Evolutionary conservation across 345 rosid species (phyloP), one percentile per base, ranked within the genome.

Genomic region (Salix koriyanagi): DNA sequence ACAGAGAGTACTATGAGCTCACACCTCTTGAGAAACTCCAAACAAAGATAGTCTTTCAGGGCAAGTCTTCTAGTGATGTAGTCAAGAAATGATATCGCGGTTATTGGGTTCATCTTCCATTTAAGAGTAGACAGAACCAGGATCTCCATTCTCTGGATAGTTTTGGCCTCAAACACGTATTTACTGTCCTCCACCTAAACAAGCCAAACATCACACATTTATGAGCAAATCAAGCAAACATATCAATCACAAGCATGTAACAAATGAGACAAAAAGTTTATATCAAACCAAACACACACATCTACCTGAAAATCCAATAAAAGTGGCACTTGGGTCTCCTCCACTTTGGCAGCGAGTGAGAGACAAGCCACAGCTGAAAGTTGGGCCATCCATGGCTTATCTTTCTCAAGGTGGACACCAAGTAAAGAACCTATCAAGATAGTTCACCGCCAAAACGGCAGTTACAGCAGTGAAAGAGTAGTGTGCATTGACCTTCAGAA

Each of bases 131-230:
- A 92, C 7, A 96, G 90, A 54, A 96, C 84, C 87, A 96, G 76
- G n/a, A 96, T 74, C 91, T 96, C 99, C 98, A 96, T 96, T 86
- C 92, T 90, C 85, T 96, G 97, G 37, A 96, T 89, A 36, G 91
- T 88, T 79, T 92, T 93, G 9, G 98, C 91, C 78, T 96, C 94
- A 64, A 96, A 96, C 65, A 91, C 75, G 72, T 86, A 93, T 84
- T 81, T 90, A 13, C 88, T 78, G 18, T 86, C 97, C 80, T 85
- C 96, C 52, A 91, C 97, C 99, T 95, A 9, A 21, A 78, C 74
- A 74, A 42, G 46, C 46, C 46, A 42, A 2, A 42, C 14, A 42
- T 42, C 71, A 75, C 54, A 72, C 67, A 71, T 69, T 39, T 23
- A 44, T 66, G 56, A 70, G 58, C 0, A 58, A 58, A 25, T 10